These are phyloP conservation scores for Scheffersomyces quercinus DNA, from an alignment of 1,139 yeast genomes.

Conservation along the genomic window DNA sequence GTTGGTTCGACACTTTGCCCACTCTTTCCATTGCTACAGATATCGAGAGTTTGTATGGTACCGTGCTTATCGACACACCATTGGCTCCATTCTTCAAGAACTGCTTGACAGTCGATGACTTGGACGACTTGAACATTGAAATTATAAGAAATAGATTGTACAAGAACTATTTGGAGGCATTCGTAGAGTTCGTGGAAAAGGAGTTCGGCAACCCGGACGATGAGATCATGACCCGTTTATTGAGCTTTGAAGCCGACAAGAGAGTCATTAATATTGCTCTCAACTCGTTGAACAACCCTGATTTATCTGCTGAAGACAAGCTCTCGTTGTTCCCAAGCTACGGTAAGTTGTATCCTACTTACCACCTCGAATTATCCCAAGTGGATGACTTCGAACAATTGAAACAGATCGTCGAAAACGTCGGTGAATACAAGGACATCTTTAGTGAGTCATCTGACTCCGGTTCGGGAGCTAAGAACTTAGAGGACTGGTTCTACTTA, in stretches of 20 bases:
- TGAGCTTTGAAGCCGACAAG: constrained; percentile 93
- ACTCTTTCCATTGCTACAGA: constrained; percentile 94
- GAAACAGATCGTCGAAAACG: constrained; percentile 66
- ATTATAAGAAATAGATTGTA: constrained; percentile 88
- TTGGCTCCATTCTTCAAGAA: constrained; percentile 94
- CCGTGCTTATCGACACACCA: constrained; percentile 96
- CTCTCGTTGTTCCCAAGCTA: constrained; percentile 70
- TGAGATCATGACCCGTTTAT: constrained; percentile 74
- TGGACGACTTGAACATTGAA: constrained; percentile 94
- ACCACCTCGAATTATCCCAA: constrained; percentile 66
- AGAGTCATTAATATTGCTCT: constrained; percentile 88
- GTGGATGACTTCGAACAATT: constrained; percentile 88
- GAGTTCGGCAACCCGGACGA: constrained; percentile 74
- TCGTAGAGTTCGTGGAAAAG: constrained; percentile 60
- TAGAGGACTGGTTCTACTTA: constrained; percentile 93
- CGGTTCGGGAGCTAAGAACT: constrained; percentile 50
- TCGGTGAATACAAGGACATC: constrained; percentile 72
- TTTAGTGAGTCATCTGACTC: constrained; percentile 57
- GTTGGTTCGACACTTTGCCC: constrained; percentile 98
- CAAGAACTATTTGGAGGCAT: constrained; percentile 91
- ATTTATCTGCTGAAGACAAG: constrained; percentile 70
- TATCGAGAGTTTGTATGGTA: constrained; percentile 85
- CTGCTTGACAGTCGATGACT: constrained; percentile 88
- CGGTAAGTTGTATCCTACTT: constrained; percentile 80
- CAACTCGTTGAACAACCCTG: constrained; percentile 81